A percentile compares a stretch with the other conserved stretches of the same genome.
Evolutionary conservation across 2,329 filamentous ascomycete species (phyloP).

Genomic region (Dothidotthia symphoricarpi): DNA sequence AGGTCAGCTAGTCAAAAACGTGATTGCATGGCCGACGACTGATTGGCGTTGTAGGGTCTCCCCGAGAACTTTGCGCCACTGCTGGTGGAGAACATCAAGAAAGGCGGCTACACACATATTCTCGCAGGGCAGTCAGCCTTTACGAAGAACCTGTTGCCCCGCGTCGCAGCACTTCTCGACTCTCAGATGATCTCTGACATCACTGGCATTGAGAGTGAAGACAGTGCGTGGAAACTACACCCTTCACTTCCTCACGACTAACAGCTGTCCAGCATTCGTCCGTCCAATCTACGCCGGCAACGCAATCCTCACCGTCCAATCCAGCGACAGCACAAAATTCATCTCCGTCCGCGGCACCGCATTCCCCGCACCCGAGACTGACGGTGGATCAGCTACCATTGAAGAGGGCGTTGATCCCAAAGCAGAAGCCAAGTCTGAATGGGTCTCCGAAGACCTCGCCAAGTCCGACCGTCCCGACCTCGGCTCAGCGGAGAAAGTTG

Average conservation of each 20-base stretch:
- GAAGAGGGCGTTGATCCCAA: conserved; percentile 86
- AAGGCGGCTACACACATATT: conserved; percentile 89
- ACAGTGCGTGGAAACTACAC: conserved; percentile 58
- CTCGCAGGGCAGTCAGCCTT: conserved; percentile 91
- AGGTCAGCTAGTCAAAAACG: conserved; percentile 65
- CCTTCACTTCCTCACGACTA: not conserved
- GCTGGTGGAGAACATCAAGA: conserved; percentile 94
- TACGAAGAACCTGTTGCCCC: conserved; percentile 90
- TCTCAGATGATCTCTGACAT: conserved; percentile 93
- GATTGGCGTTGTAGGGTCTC: conserved; percentile 58
- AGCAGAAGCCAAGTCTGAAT: conserved; percentile 69
- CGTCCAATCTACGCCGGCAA: conserved; percentile 98
- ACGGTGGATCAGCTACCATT: conserved; percentile 71
- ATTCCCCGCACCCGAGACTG: conserved; percentile 72
- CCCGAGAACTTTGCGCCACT: conserved; percentile 94
- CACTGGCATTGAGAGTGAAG: conserved; percentile 79
- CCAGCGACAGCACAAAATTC: conserved; percentile 78
- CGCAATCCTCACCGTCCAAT: conserved; percentile 93
- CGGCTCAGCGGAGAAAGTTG: conserved; percentile 81
- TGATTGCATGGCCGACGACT: too few relatives aligned
- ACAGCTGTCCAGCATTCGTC: conserved; percentile 64
- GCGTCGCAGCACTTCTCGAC: conserved; percentile 87
- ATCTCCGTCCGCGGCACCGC: conserved; percentile 92
- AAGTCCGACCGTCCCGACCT: conserved; percentile 94
- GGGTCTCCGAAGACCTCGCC: conserved; percentile 89